Conservation (phyloP, 2,329 filamentous ascomycete species). For the Lasiodiplodia gonubiensis region DNA sequence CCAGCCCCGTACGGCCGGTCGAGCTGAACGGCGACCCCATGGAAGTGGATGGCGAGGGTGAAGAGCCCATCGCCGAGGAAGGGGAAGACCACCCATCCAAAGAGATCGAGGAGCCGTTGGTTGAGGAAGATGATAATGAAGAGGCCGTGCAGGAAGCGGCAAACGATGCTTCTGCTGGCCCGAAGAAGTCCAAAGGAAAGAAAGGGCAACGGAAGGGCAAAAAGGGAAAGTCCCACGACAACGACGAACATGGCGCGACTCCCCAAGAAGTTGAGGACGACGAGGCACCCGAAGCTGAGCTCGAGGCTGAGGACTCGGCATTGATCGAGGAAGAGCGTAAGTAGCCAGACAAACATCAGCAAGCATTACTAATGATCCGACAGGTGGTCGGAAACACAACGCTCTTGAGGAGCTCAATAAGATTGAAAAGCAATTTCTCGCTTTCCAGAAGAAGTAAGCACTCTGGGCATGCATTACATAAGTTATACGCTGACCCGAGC, state of each 20-base stretch:
- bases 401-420: slow-evolving; percentile 79
- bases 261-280: slow-evolving; percentile 14
- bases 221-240: slow-evolving; percentile 22
- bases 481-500: neutral
- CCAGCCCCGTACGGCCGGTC: slow-evolving; percentile 36
- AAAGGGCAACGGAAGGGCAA: slow-evolving; percentile 27
- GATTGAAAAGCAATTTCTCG: slow-evolving; percentile 87
- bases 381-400: slow-evolving; percentile 73
- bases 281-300: slow-evolving; percentile 48
- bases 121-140: slow-evolving; percentile 22
- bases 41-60: slow-evolving; percentile 35
- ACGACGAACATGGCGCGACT: slow-evolving; percentile 36
- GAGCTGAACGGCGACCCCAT: slow-evolving; percentile 41
- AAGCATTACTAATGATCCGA: slow-evolving; percentile 16
- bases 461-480: too few relatives aligned
- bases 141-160: slow-evolving; percentile 10
- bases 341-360: slow-evolving; percentile 27
- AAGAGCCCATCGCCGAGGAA: slow-evolving; percentile 12
- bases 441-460: slow-evolving; percentile 77
- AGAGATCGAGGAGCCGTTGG: slow-evolving; percentile 37
- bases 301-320: slow-evolving; percentile 49
- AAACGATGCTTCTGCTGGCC: neutral
- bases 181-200: slow-evolving; percentile 23
- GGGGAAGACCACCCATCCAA: slow-evolving; percentile 31
- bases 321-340: slow-evolving; percentile 47